Percentiles rank a stretch among this genome's conserved stretches.
Evolutionary conservation across 208 protist genomes (phyloP).

Genomic region (Leishmania amazonensis): DNA sequence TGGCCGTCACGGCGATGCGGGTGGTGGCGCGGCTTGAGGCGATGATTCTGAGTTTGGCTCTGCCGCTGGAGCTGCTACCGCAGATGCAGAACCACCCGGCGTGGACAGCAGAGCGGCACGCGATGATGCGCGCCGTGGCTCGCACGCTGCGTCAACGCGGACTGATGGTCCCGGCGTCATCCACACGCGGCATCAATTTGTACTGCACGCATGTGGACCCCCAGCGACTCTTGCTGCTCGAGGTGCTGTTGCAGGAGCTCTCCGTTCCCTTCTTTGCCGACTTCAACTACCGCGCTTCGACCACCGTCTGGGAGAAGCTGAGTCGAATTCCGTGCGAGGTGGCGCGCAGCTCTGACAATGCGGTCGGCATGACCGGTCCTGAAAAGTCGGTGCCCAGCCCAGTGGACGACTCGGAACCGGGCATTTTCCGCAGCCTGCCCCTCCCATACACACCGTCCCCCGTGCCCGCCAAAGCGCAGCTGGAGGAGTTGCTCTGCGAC

Average conservation of each 20-base stretch:
- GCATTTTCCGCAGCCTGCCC: background rate
- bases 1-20: constrained; percentile 19
- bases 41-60: constrained; percentile 24
- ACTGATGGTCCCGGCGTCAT: constrained; percentile 20
- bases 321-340: constrained; percentile 17
- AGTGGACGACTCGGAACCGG: background rate
- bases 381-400: constrained; percentile 1
- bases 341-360: background rate
- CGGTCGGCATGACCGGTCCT: background rate
- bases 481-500: constrained; percentile 17
- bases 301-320: constrained; percentile 51
- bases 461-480: constrained; percentile 10
- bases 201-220: constrained; percentile 33
- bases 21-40: constrained; percentile 17
- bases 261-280: constrained; percentile 67
- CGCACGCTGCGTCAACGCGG: constrained; percentile 26
- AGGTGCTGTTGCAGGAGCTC: constrained; percentile 54
- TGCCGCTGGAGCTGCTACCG: constrained; percentile 22
- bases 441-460: background rate
- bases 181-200: background rate
- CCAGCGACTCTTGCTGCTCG: constrained; percentile 41
- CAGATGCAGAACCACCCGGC: constrained; percentile 11
- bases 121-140: constrained; percentile 14
- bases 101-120: constrained; percentile 22
- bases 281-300: constrained; percentile 38